phyloP scores from a whole-genome alignment of 768 basidiomycete species.

The Lentinula raphanica region DNA sequence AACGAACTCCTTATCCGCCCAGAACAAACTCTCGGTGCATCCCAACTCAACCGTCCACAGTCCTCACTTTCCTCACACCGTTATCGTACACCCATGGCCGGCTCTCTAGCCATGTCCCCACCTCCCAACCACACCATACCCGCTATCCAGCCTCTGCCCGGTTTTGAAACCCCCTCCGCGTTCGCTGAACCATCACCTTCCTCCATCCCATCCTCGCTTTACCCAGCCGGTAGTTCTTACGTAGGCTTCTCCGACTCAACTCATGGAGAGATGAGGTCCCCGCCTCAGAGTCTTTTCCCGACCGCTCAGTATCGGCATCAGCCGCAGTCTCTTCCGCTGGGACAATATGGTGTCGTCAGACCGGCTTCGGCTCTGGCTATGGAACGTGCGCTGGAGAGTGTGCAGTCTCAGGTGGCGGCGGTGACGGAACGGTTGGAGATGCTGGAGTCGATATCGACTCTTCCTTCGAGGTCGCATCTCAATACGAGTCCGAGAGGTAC shows the following conservation, averaged over 20 bases:
- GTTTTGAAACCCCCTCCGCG: conserved; percentile 68
- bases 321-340: conserved; percentile 27
- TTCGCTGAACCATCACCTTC: conserved; percentile 47
- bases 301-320: conserved; percentile 30
- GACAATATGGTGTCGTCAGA: conserved; percentile 32
- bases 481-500: conserved; percentile 36
- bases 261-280: conserved; percentile 30
- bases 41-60: conserved; percentile 52
- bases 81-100: conserved; percentile 73
- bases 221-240: conserved; percentile 31
- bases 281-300: conserved; percentile 28
- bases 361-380: conserved; percentile 50
- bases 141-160: conserved; percentile 65
- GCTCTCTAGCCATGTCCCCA: conserved; percentile 55
- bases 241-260: conserved; percentile 35
- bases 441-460: conserved; percentile 43
- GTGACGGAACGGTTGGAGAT: conserved; percentile 78
- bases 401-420: conserved; percentile 79
- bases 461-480: conserved; percentile 35
- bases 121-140: conserved; percentile 40
- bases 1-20: conserved; percentile 34
- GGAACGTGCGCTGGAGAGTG: conserved; percentile 72
- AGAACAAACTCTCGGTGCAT: conserved; percentile 19
- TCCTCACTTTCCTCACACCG: conserved; percentile 76
- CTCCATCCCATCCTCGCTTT: conserved; percentile 32